Percentiles rank a stretch among this genome's conserved stretches.
These are phyloP conservation scores for Gossypium raimondii DNA, from an alignment of 345 rosid species.

Conservation along the genomic window DNA sequence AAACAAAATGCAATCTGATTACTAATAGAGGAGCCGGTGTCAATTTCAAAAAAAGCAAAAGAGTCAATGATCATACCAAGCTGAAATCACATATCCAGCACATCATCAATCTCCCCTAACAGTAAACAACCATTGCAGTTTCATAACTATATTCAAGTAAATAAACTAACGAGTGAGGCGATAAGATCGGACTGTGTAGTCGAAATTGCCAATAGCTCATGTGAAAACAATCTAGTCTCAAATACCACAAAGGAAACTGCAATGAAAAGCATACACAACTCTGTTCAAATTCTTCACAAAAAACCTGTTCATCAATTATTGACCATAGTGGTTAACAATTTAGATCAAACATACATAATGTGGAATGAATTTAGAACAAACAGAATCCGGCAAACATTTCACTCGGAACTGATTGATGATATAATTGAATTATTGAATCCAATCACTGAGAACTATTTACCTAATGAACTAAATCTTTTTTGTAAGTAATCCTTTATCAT, in stretches of 20 bases:
- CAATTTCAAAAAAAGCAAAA: too few species aligned
- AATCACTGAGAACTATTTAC: conserved; percentile 6
- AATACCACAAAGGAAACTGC: neutral
- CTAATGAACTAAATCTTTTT: neutral
- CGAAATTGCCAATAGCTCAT: neutral
- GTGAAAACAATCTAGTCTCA: neutral
- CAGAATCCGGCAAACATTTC: neutral
- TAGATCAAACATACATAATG: neutral
- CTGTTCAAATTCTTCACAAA: too few species aligned
- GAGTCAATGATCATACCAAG: neutral
- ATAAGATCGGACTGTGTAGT: neutral
- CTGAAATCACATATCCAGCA: neutral
- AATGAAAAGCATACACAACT: neutral
- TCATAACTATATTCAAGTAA: neutral
- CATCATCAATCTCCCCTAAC: neutral
- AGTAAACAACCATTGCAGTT: neutral
- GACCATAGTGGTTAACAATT: too few species aligned
- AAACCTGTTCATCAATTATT: too few species aligned
- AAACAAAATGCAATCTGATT: too few species aligned
- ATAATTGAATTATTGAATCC: neutral
- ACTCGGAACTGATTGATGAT: neutral
- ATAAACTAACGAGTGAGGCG: too few species aligned
- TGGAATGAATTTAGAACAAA: neutral
- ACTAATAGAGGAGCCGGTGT: too few species aligned
- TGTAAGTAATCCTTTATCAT: neutral